A percentile compares a stretch with the other conserved stretches of the same genome.
Conservation (phyloP, 306 rosid genomes). For the Glycyrrhiza uralensis region DNA sequence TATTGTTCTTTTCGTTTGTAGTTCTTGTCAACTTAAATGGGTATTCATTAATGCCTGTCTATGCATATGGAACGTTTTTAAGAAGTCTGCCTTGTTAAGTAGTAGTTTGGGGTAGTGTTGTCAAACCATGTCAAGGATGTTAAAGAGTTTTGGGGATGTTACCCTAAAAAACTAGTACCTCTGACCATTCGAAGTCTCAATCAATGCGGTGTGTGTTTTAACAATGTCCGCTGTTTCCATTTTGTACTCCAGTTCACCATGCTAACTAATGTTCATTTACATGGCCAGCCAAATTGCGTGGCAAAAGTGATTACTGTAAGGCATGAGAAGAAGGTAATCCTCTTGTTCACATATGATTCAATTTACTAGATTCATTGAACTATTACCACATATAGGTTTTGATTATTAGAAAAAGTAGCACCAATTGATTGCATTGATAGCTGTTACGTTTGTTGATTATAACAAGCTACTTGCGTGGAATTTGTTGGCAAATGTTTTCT, state of each 20-base stretch:
- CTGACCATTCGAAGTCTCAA: not conserved
- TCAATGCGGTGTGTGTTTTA: not conserved
- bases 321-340: constrained; percentile 61
- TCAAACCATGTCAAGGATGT: not conserved
- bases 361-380: not conserved
- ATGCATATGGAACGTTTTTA: not conserved
- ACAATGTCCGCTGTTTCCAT: not conserved
- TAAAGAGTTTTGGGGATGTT: not conserved
- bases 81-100: not conserved
- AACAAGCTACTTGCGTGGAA: not conserved
- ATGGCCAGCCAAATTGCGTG: constrained; percentile 64
- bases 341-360: not conserved
- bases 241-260: not conserved
- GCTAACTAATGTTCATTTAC: constrained; percentile 16
- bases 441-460: not conserved
- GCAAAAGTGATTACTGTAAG: constrained; percentile 63
- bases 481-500: not conserved
- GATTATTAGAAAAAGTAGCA: not conserved
- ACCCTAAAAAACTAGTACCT: not conserved
- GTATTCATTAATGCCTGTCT: not conserved
- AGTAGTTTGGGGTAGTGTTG: not conserved
- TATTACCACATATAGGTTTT: not conserved
- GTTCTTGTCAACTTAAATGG: not conserved
- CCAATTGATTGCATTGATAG: not conserved
- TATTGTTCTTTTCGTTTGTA: not conserved